phyloP scores from a whole-genome alignment of 352 stramenopile genomes.

The Blastocystis sp. region DNA sequence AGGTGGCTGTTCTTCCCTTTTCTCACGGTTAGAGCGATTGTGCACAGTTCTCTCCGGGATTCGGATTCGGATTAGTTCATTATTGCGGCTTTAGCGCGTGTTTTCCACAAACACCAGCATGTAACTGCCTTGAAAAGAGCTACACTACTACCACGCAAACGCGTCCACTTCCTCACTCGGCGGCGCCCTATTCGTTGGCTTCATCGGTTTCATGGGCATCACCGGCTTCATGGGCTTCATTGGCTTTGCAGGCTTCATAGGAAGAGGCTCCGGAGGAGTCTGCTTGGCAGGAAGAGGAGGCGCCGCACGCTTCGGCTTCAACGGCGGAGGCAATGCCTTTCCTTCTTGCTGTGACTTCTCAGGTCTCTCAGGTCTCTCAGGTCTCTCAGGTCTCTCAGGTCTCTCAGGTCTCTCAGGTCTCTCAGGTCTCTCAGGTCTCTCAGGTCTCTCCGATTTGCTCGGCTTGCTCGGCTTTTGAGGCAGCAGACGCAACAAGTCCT shows the following conservation, averaged over 20 bases:
- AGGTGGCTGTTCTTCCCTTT: background rate
- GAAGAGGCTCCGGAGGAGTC: background rate
- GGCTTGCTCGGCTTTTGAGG: background rate
- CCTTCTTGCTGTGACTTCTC: background rate
- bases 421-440: slow-evolving; percentile 18
- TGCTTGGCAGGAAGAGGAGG: background rate
- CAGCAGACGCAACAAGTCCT: slow-evolving; percentile 28
- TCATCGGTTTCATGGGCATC: background rate
- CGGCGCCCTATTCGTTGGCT: background rate
- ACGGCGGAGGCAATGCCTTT: background rate
- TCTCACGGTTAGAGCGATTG: slow-evolving; percentile 24
- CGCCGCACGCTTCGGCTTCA: background rate
- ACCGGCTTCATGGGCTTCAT: background rate
- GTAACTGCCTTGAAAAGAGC: background rate
- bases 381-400: slow-evolving; percentile 31
- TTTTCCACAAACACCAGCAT: background rate
- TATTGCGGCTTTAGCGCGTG: background rate
- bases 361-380: slow-evolving; percentile 11
- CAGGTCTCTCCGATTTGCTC: slow-evolving; percentile 5
- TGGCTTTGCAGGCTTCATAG: background rate
- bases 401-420: slow-evolving; percentile 25
- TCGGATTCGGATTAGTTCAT: slow-evolving; percentile 45
- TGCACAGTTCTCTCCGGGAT: slow-evolving; percentile 28
- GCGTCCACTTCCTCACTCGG: background rate
- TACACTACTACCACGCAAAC: background rate